Evolutionary conservation across 305 asterid genomes (phyloP), one percentile per base, ranked within the genome.

Genomic region (Withania somnifera): DNA sequence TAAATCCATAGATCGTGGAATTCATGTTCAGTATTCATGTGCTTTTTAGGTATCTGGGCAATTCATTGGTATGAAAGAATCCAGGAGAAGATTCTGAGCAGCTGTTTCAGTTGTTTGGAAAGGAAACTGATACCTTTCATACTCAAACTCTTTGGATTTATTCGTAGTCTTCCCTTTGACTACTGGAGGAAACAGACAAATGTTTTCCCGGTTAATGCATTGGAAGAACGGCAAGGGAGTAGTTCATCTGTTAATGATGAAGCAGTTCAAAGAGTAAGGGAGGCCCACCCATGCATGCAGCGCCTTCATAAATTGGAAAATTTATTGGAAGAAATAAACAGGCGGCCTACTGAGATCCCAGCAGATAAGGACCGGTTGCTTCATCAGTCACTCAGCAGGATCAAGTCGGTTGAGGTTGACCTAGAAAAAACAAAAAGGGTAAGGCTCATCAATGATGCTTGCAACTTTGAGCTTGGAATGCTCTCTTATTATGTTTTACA

Each of bases 391-490:
- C 83, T 96, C 77, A 94, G 90, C 80, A 93, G 99, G 91, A 94
- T 96, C 85, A 94, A 92, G 93, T 86, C 84, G 7, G 92, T 96
- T 14, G 99, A 96, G 85, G 81, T 66, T 80, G 99, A 96, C 84
- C 98, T 96, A 67, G 97, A 91, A 83, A 93, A 93, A 80, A 96
- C 99, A 82, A 96, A 96, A 88, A 89, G 90, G 95, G 99, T 94
- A 90, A 88, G 82, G 53, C 71, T 69, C 57, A 51, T 69, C 8
- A 40, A 38, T 47, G 80, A 67, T 28, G 50, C 36, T 15, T 19
- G 76, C 40, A 19, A 52, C 32, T 11, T 54, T 15, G 50, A 20
- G 73, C 77, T 42, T 17, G 13, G 30, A 22, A 69, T 3, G 73
- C 57, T 40, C 9, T 15, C 38, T 52, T 11, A 67, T 77, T 32